Evolutionary conservation across 352 stramenopile species (phyloP).

Genomic region (Phytophthora cactorum): DNA sequence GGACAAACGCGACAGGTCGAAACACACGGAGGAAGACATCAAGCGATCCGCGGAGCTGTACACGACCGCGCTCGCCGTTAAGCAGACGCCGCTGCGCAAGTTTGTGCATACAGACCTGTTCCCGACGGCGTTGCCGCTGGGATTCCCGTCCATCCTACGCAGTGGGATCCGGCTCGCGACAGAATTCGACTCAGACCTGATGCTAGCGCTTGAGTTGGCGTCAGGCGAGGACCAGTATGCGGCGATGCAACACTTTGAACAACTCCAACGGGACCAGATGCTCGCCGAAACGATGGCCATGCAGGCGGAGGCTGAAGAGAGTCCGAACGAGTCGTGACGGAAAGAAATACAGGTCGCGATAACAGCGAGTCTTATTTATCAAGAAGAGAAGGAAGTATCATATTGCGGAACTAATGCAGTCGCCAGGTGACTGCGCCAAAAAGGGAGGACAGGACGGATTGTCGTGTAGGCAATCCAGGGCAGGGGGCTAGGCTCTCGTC

Average conservation of each 20-base stretch:
- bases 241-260: constrained; percentile 67
- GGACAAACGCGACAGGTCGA: constrained; percentile 65
- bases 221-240: constrained; percentile 72
- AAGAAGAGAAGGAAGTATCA: constrained; percentile 33
- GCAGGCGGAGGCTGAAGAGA: constrained; percentile 54
- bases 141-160: constrained; percentile 51
- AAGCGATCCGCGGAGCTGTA: constrained; percentile 58
- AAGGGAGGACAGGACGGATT: constrained; percentile 9
- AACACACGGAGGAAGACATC: constrained; percentile 49
- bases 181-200: constrained; percentile 63
- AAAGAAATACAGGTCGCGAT: constrained; percentile 17
- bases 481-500: constrained; percentile 17
- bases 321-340: constrained; percentile 53
- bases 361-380: constrained; percentile 52
- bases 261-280: constrained; percentile 58
- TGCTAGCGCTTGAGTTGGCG: constrained; percentile 68
- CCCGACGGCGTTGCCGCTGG: constrained; percentile 54
- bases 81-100: constrained; percentile 57
- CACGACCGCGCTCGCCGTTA: constrained; percentile 47
- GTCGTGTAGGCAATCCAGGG: constrained; percentile 8
- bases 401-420: constrained; percentile 18
- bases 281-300: constrained; percentile 60
- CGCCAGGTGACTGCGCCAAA: constrained; percentile 4
- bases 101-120: constrained; percentile 63
- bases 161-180: constrained; percentile 45